Percentiles rank a stretch among this genome's conserved stretches.
Evolutionary conservation across 768 basidiomycete species (phyloP).

Genomic region (Cystobasidium ongulense): DNA sequence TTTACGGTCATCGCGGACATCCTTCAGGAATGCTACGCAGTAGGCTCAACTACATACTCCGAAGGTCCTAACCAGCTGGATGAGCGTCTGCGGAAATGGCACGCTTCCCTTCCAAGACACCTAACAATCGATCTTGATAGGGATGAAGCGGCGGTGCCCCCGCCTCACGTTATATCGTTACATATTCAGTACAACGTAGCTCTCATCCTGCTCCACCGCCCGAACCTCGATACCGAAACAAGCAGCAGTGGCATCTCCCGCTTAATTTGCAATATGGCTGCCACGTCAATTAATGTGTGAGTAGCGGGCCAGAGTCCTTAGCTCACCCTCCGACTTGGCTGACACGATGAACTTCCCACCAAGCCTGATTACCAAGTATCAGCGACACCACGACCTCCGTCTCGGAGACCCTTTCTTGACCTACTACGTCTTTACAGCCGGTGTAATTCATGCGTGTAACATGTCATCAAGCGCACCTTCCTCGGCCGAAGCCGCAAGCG

Average conservation of each 20-base stretch:
- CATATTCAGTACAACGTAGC: constrained; percentile 44
- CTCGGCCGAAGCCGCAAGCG: constrained; percentile 36
- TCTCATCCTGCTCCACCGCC: constrained; percentile 44
- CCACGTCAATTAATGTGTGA: constrained; percentile 41
- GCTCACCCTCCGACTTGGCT: not conserved
- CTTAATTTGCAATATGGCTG: constrained; percentile 42
- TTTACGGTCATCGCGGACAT: too few relatives aligned
- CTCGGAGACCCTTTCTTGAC: constrained; percentile 42
- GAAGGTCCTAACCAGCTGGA: too few relatives aligned
- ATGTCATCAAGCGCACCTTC: constrained; percentile 45
- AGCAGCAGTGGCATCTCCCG: constrained; percentile 37
- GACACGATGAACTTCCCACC: not conserved
- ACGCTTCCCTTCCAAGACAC: constrained; percentile 40
- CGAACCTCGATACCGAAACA: constrained; percentile 41
- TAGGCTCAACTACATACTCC: too few relatives aligned
- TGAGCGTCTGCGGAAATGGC: constrained; percentile 42
- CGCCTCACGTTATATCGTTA: constrained; percentile 41
- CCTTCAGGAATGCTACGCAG: too few relatives aligned
- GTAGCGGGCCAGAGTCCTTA: not conserved
- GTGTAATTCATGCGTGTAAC: constrained; percentile 43
- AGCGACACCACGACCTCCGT: constrained; percentile 40
- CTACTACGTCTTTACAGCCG: constrained; percentile 44
- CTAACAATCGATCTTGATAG: constrained; percentile 39
- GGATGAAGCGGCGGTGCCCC: constrained; percentile 37
- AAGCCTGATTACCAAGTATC: constrained; percentile 40